Evolutionary conservation across 148 eudicot genomes (phyloP), one percentile per base, ranked within the genome.

Genomic region (Rhododendron henanense): DNA sequence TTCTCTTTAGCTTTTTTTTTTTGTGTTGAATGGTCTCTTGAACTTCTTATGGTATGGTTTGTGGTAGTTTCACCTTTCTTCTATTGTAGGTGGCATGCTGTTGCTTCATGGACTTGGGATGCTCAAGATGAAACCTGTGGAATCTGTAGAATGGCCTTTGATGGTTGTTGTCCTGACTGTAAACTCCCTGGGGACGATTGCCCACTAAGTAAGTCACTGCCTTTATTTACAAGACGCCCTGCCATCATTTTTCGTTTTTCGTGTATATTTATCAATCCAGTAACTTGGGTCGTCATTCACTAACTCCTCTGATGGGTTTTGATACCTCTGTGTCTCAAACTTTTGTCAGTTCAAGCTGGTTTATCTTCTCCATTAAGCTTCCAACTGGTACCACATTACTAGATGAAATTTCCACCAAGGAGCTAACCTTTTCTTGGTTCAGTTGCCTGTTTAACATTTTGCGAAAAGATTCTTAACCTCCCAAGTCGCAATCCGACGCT

Each of bases 101-200:
- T 96, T 79, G 96, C 97, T 90, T 95, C 99, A 75, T 96, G 99
- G 99, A 96, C 99, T 39, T 96, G 98, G 98, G 97, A 95, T 89
- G 98, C 99, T 25, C 99, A 95, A 84, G 99, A 96, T 88, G 99
- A 96, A 90, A 95, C 98, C 61, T 96, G 99, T 87, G 99, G 99
- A 28, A 95, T 96, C 48, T 96, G 98, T 85, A 94, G 99, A 88
- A 94, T 95, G 97, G 95, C 97, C 45, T 96, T 96, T 90, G 99
- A 96, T 90, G 99, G 99, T 85, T 96, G 99, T 83, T 96, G 99
- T 91, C 96, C 98, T 8, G 99, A 96, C 86, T 95, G 99, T 88
- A 96, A 96, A 89, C 94, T 93, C 75, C 99, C 98, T 59, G 99
- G 99, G 45, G 99, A 95, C 88, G 99, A 95, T 87, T 96, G 99